Evolutionary conservation across 2,329 filamentous ascomycete species (phyloP).

Genomic region (Colletotrichum somersetense): DNA sequence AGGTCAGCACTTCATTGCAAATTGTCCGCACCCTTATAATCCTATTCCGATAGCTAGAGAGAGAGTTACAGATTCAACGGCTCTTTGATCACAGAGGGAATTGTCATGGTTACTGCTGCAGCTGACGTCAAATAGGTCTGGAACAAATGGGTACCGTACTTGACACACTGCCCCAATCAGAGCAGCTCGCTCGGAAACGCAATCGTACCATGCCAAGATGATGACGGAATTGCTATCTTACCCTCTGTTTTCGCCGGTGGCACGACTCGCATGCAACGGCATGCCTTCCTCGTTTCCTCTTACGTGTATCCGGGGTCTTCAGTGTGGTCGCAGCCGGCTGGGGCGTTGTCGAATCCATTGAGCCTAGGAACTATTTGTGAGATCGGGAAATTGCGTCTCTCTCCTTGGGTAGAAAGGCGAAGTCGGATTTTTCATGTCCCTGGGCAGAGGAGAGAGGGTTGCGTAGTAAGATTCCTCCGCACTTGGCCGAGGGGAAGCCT

Average conservation of each 20-base stretch:
- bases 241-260: slow-evolving; percentile 39
- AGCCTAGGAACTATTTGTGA: not conserved
- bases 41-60: not conserved
- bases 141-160: not conserved
- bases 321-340: not conserved
- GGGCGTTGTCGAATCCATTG: slow-evolving; percentile 25
- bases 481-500: slow-evolving; percentile 30
- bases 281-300: slow-evolving; percentile 37
- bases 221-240: not conserved
- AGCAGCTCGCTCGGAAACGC: not conserved
- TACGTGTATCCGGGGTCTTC: slow-evolving; percentile 28
- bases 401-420: slow-evolving; percentile 6
- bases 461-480: slow-evolving; percentile 25
- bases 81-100: not conserved
- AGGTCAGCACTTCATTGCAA: not conserved
- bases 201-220: not conserved
- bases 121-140: not conserved
- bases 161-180: not conserved
- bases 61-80: no score
- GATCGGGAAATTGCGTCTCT: slow-evolving; percentile 24
- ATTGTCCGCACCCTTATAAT: not conserved
- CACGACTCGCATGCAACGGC: slow-evolving; percentile 40
- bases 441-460: not conserved
- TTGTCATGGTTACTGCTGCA: not conserved
- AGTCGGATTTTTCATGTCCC: slow-evolving; percentile 38